phyloP scores from a whole-genome alignment of 441 rosid species.

The Erysimum pusillum region DNA sequence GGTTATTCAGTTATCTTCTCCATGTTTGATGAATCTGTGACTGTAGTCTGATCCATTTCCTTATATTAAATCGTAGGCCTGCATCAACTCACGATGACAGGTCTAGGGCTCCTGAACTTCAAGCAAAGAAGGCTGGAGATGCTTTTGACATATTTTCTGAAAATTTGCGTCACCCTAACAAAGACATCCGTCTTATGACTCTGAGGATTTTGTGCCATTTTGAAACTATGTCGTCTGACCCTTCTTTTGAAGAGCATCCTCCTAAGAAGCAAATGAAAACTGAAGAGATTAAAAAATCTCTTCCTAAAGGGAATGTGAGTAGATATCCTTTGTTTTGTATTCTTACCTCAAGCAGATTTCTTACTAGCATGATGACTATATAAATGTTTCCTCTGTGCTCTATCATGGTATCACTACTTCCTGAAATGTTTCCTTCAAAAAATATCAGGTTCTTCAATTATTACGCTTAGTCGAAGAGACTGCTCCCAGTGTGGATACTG shows the following conservation, averaged over 20 bases:
- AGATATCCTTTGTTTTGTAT: slow-evolving; percentile 32
- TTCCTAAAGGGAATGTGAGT: slow-evolving; percentile 64
- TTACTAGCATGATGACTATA: slow-evolving; percentile 23
- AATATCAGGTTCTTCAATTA: slow-evolving; percentile 82
- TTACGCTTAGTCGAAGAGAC: slow-evolving; percentile 72
- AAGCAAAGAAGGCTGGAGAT: slow-evolving; percentile 54
- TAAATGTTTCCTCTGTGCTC: slow-evolving; percentile 20
- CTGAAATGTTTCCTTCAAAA: slow-evolving; percentile 31
- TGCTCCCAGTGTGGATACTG: slow-evolving; percentile 69
- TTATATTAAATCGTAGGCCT: slow-evolving; percentile 52
- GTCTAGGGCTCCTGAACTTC: slow-evolving; percentile 57
- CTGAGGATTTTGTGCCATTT: slow-evolving; percentile 85
- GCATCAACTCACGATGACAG: slow-evolving; percentile 48
- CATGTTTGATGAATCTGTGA: slow-evolving; percentile 29
- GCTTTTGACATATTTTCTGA: slow-evolving; percentile 65
- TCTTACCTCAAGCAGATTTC: not conserved
- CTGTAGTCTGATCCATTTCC: slow-evolving; percentile 29
- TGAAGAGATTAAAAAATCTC: slow-evolving; percentile 53
- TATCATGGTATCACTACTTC: slow-evolving; percentile 22
- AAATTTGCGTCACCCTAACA: slow-evolving; percentile 77
- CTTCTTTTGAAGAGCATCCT: slow-evolving; percentile 51
- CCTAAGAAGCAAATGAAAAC: slow-evolving; percentile 61
- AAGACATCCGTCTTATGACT: slow-evolving; percentile 76
- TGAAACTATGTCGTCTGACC: slow-evolving; percentile 49
- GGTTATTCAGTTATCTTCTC: slow-evolving; percentile 22